Percentiles rank a stretch among this genome's conserved stretches.
phyloP scores from a whole-genome alignment of 202 grass and related monocot species.

The Dendrocalamus latiflorus region DNA sequence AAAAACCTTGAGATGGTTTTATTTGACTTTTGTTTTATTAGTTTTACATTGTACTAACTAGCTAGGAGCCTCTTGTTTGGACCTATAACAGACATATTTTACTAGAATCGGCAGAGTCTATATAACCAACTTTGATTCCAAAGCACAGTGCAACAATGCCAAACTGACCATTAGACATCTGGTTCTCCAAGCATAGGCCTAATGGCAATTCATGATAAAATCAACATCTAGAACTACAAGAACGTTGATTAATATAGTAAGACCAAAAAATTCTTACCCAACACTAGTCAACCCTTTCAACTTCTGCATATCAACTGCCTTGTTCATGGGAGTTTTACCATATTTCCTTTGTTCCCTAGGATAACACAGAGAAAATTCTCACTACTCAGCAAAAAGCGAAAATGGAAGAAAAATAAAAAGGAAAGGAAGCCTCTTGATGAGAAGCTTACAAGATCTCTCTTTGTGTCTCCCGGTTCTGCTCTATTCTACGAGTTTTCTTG shows the following conservation, averaged over 20 bases:
- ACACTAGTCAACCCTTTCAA: slow-evolving; percentile 65
- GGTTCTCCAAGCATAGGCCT: background rate
- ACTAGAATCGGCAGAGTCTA: background rate
- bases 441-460: slow-evolving; percentile 65
- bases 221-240: background rate
- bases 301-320: slow-evolving; percentile 76
- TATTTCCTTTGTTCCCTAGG: slow-evolving; percentile 72
- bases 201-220: background rate
- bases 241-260: background rate
- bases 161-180: background rate
- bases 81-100: background rate
- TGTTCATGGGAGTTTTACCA: slow-evolving; percentile 76
- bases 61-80: background rate
- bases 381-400: background rate
- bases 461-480: slow-evolving; percentile 53
- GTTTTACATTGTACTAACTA: slow-evolving; percentile 4
- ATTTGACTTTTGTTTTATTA: background rate
- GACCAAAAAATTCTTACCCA: slow-evolving; percentile 48
- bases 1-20: background rate
- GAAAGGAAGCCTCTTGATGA: slow-evolving; percentile 8
- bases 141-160: background rate
- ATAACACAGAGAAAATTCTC: slow-evolving; percentile 8
- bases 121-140: background rate
- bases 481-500: slow-evolving; percentile 50
- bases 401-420: background rate